Evolutionary conservation across 352 stramenopile genomes (phyloP).

Genomic region (Phytopythium oedochilum): DNA sequence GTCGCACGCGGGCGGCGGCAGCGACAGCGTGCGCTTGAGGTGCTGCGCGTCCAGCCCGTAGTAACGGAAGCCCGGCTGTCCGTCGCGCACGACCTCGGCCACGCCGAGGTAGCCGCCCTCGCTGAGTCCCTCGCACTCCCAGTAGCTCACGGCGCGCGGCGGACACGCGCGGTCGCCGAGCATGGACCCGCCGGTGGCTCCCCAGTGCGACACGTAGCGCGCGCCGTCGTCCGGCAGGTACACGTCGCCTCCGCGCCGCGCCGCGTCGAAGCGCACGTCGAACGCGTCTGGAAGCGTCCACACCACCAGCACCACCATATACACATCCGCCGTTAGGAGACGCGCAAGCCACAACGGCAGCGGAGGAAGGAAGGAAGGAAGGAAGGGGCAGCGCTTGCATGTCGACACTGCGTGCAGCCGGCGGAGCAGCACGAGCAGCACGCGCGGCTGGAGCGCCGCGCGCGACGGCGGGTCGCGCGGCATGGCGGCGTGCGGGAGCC

Average conservation of each 20-base stretch:
- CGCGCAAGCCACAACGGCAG: too few relatives aligned
- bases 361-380: background rate
- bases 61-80: slow-evolving; percentile 28
- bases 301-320: too few relatives aligned
- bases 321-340: too few relatives aligned
- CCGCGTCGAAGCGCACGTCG: slow-evolving; percentile 39
- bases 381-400: slow-evolving; percentile 17
- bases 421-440: slow-evolving; percentile 39
- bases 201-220: slow-evolving; percentile 37
- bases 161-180: slow-evolving; percentile 43
- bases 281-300: slow-evolving; percentile 28
- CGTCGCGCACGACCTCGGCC: slow-evolving; percentile 25
- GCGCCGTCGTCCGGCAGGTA: slow-evolving; percentile 33
- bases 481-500: slow-evolving; percentile 22
- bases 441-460: slow-evolving; percentile 23
- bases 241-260: slow-evolving; percentile 35
- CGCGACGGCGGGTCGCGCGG: slow-evolving; percentile 12
- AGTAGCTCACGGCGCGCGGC: slow-evolving; percentile 48
- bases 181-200: slow-evolving; percentile 34
- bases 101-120: slow-evolving; percentile 59
- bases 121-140: slow-evolving; percentile 58
- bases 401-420: slow-evolving; percentile 43
- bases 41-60: slow-evolving; percentile 38
- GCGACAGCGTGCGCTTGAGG: slow-evolving; percentile 35
- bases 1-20: slow-evolving; percentile 51